Conservation (phyloP, 1,284 basidiomycete genomes). For the Ceratobasidium papillatum region DNA sequence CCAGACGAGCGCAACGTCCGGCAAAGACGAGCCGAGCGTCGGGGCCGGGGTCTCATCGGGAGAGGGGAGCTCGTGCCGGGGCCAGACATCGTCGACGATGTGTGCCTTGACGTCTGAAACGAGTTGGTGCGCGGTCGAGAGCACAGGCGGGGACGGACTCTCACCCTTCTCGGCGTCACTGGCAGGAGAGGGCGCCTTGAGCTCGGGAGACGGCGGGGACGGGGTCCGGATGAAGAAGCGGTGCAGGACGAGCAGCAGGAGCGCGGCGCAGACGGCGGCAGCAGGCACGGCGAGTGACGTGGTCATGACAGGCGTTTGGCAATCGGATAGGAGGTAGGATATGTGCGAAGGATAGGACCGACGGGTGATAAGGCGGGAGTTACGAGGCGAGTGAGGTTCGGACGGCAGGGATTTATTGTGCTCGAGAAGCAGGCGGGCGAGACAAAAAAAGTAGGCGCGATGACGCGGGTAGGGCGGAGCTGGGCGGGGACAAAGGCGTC, state of each 20-base stretch:
- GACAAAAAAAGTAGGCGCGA: neutral
- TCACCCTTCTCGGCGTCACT: conserved; percentile 30
- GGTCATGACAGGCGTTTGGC: neutral
- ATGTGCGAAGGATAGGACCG: neutral
- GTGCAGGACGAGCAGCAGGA: conserved; percentile 10
- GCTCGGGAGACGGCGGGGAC: neutral
- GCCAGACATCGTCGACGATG: conserved; percentile 25
- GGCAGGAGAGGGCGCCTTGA: neutral
- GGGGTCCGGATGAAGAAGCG: neutral
- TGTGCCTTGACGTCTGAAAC: conserved; percentile 20
- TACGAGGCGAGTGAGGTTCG: neutral
- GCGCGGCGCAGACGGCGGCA: conserved; percentile 20
- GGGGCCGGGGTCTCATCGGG: conserved; percentile 14
- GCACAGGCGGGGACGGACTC: neutral
- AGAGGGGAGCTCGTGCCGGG: neutral
- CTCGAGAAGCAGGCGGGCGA: neutral
- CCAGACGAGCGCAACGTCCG: conserved; percentile 29
- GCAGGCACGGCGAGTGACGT: conserved; percentile 6
- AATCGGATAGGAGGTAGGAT: neutral
- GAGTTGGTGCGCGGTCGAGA: neutral
- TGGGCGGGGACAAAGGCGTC: conserved; percentile 18
- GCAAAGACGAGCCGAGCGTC: neutral
- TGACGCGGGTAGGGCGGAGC: neutral
- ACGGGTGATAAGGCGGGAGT: neutral
- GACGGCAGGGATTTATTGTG: conserved; percentile 29